Evolutionary conservation across 2,329 filamentous ascomycete genomes (phyloP).

Genomic region (Hysterium pulicare): DNA sequence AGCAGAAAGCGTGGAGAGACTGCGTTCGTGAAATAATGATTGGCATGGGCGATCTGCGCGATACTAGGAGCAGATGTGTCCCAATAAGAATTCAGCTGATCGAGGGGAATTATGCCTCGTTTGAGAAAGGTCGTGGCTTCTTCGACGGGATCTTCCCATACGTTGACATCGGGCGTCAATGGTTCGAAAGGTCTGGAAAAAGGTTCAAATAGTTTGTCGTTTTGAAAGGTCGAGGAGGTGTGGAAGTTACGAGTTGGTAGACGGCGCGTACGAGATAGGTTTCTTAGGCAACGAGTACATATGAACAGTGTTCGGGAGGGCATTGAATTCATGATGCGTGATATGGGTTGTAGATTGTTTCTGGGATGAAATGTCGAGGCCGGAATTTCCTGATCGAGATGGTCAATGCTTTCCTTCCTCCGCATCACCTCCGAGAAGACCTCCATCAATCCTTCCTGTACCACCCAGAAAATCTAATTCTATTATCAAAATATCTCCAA

Average conservation of each 20-base stretch:
- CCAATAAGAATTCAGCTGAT: slow-evolving; percentile 27
- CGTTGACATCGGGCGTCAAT: not conserved
- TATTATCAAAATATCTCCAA: no score
- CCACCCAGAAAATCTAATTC: slow-evolving; percentile 1
- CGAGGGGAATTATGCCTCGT: not conserved
- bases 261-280: no score
- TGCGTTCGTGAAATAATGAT: slow-evolving; percentile 42
- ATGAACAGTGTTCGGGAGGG: slow-evolving; percentile 13
- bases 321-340: slow-evolving; percentile 12
- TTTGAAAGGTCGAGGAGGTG: no score
- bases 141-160: no score
- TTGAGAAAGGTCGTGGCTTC: no score
- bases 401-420: slow-evolving; percentile 27
- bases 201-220: no score
- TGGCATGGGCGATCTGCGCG: slow-evolving; percentile 40
- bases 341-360: not conserved
- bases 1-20: slow-evolving; percentile 54
- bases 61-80: slow-evolving; percentile 25
- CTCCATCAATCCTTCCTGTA: slow-evolving; percentile 1
- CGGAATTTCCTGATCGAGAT: slow-evolving; percentile 11
- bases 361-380: slow-evolving; percentile 5
- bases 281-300: slow-evolving; percentile 17
- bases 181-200: not conserved
- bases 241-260: no score
- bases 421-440: slow-evolving; percentile 13